These are phyloP conservation scores for Phycomyces blakesleeanus DNA, from an alignment of 192 early-diverging fungal genomes.

Conservation along the genomic window DNA sequence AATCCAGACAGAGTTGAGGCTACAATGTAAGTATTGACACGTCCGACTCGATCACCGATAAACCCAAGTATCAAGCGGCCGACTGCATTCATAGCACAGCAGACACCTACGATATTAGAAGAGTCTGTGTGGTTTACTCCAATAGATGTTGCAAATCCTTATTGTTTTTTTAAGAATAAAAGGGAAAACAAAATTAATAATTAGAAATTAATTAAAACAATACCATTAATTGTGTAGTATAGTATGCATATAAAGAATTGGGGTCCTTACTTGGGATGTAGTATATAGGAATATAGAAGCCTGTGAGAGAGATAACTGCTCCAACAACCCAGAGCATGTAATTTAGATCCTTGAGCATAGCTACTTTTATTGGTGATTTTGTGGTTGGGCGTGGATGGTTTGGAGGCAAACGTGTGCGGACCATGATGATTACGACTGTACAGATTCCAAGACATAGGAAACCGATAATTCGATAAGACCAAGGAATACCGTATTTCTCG, in stretches of 20 bases:
- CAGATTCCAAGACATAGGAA: slow-evolving; percentile 45
- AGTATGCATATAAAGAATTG: no score
- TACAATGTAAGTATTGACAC: slow-evolving; percentile 26
- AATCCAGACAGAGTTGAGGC: slow-evolving; percentile 18
- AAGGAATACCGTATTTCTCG: slow-evolving; percentile 46
- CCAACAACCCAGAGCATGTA: slow-evolving; percentile 32
- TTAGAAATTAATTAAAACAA: no score
- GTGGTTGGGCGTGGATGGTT: neutral
- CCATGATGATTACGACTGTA: slow-evolving; percentile 18
- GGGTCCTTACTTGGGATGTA: slow-evolving; percentile 32
- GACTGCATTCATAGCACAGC: slow-evolving; percentile 27
- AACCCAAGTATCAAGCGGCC: slow-evolving; percentile 25
- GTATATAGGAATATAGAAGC: slow-evolving; percentile 42
- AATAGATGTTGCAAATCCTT: slow-evolving; percentile 16
- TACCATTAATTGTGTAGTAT: no score
- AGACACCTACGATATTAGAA: slow-evolving; percentile 17
- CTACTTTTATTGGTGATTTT: slow-evolving; percentile 13
- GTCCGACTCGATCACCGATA: slow-evolving; percentile 28
- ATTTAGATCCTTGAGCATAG: slow-evolving; percentile 22
- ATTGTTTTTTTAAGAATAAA: neutral
- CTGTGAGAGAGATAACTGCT: slow-evolving; percentile 28
- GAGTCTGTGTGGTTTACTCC: slow-evolving; percentile 17
- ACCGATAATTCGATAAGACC: slow-evolving; percentile 54
- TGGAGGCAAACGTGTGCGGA: slow-evolving; percentile 19
- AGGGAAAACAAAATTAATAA: neutral